Evolutionary conservation across 176 grass and related monocot genomes (phyloP), one percentile per base, ranked within the genome.

Genomic region (Cymbopogon citratus): DNA sequence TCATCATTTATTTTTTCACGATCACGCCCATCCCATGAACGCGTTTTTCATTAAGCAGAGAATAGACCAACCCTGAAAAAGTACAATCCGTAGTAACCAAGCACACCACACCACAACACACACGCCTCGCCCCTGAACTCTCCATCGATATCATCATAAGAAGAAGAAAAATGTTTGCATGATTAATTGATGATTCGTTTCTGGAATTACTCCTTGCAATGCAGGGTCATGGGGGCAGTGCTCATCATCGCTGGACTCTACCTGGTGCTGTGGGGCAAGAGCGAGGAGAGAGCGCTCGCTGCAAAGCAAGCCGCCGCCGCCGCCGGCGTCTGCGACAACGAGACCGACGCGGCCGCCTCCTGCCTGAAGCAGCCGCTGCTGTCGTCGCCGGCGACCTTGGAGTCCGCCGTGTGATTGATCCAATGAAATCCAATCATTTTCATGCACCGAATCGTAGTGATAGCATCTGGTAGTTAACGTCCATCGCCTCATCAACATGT

Each of bases 351-450:
- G 12, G 48, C 73, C 14, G 49, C 51, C 40, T 62, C 80, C 23
- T 48, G 80, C 56, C 80, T 83, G 57, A 83, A 83, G 57, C 69
- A 64, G 27, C 80, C 69, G 8, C 69, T 74, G 25, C 40, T 74
- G 9, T 3, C 60, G 23, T 5, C 56, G 51, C 0, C 67, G 69
- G 3, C 54, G 38, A 28, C 38, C 39, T 74, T n/a, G 21, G 80
- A 83, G 27, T 61, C 43, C 11, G 80, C 45, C 6, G 54, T 59
- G n/a, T 59, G 31, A 33, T 33, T 9, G 51, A 18, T 7, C 19
- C 2, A 9, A 19, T 21, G 5, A 0, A 18, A 54, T 18, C 7
- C 56, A 5, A 60, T 60, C 56, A 23, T 23, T 57, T 57, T 57
- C 51, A 56, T 56, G 6, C 51, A 21, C 5, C 21, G 54, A 9